Evolutionary conservation across 2,329 filamentous ascomycete species (phyloP).

Genomic region (Geoglossum cookeanum): DNA sequence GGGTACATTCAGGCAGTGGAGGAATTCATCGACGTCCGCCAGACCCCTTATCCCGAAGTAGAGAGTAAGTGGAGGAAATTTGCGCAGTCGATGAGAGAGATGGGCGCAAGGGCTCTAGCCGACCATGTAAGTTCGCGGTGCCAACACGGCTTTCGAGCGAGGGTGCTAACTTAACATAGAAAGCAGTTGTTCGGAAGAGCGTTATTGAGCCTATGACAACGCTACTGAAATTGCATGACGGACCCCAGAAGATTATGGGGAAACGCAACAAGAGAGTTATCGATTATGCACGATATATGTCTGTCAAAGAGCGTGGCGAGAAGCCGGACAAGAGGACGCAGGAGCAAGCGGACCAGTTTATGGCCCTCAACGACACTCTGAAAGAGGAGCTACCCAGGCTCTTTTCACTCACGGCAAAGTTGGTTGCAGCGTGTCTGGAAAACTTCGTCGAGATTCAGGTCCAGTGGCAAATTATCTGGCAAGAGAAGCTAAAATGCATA

Average conservation of each 20-base stretch:
- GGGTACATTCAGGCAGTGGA: slow-evolving; percentile 69
- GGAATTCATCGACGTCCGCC: slow-evolving; percentile 50
- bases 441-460: slow-evolving; percentile 74
- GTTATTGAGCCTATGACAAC: slow-evolving; percentile 72
- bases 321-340: slow-evolving; percentile 71
- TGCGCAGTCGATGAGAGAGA: slow-evolving; percentile 68
- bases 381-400: slow-evolving; percentile 82
- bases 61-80: slow-evolving; percentile 92
- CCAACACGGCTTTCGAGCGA: neutral
- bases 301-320: slow-evolving; percentile 61
- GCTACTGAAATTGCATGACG: slow-evolving; percentile 61
- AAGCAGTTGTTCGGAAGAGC: slow-evolving; percentile 51
- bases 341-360: slow-evolving; percentile 74
- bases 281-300: slow-evolving; percentile 68
- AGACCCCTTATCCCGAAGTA: slow-evolving; percentile 59
- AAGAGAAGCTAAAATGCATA: slow-evolving; percentile 60
- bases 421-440: slow-evolving; percentile 65
- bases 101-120: slow-evolving; percentile 64
- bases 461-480: slow-evolving; percentile 67
- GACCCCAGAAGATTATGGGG: slow-evolving; percentile 75
- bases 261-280: slow-evolving; percentile 85
- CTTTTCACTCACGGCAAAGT: slow-evolving; percentile 58
- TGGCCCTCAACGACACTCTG: slow-evolving; percentile 76
- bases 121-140: slow-evolving; percentile 47
- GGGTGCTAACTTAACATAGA: slow-evolving; percentile 17